These are phyloP conservation scores for Curvularia hawaiiensis DNA, from an alignment of 2,329 filamentous ascomycete species.

Conservation along the genomic window DNA sequence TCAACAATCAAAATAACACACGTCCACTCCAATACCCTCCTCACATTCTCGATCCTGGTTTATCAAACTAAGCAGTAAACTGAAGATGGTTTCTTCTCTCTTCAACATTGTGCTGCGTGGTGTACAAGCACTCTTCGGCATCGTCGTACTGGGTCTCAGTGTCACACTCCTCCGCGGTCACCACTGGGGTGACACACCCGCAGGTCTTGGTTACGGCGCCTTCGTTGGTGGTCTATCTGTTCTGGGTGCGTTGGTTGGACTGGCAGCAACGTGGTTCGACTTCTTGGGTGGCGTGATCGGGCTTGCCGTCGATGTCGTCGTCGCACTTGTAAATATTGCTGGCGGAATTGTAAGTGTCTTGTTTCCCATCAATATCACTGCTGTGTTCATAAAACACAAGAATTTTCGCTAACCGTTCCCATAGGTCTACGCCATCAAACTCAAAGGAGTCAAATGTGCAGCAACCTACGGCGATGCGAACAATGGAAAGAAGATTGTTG, in stretches of 20 bases:
- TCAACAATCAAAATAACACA: not conserved
- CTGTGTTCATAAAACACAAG: not conserved
- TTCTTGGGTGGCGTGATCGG: constrained; percentile 4
- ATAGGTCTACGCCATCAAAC: constrained; percentile 29
- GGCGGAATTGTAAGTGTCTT: constrained; percentile 9
- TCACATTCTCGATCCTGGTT: not conserved
- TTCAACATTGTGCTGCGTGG: constrained; percentile 7
- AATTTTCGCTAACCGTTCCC: not conserved
- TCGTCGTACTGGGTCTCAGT: constrained; percentile 7
- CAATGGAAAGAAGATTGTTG: constrained; percentile 3
- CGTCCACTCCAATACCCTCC: not conserved
- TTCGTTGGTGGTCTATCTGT: constrained; percentile 5
- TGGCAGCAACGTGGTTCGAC: constrained; percentile 2
- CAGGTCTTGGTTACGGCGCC: constrained; percentile 4
- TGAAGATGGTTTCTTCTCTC: not conserved
- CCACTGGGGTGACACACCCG: constrained; percentile 6
- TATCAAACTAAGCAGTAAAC: not conserved
- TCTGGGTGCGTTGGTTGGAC: constrained; percentile 2
- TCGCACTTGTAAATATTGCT: constrained; percentile 7
- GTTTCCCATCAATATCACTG: not conserved
- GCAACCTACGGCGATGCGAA: not conserved
- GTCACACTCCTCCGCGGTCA: constrained; percentile 8
- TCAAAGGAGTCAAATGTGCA: constrained; percentile 21
- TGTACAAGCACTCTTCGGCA: constrained; percentile 10
- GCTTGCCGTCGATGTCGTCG: not conserved